Evolutionary conservation across 1,284 basidiomycete genomes (phyloP).

Genomic region (Rhodotorula sp.): DNA sequence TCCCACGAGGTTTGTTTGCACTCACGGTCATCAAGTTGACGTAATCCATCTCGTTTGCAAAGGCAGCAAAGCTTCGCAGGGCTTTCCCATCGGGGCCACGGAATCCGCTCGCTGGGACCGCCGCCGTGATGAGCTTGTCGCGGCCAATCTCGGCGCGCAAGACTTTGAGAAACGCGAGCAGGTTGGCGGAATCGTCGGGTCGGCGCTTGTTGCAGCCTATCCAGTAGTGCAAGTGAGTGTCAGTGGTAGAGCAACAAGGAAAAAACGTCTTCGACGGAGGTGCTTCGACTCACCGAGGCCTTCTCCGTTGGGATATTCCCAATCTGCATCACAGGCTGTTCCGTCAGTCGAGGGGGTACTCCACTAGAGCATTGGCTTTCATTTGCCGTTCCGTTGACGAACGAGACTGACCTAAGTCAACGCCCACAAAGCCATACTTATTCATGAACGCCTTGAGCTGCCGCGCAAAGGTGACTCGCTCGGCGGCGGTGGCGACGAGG

Average conservation of each 20-base stretch:
- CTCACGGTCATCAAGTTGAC: slow-evolving; percentile 35
- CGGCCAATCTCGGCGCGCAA: slow-evolving; percentile 63
- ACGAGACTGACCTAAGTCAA: slow-evolving; percentile 59
- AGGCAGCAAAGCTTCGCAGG: slow-evolving; percentile 8
- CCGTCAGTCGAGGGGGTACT: too few species aligned
- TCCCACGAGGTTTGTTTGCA: not conserved
- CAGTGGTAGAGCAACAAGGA: not conserved
- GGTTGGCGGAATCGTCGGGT: slow-evolving; percentile 64
- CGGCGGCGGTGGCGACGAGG: slow-evolving; percentile 58
- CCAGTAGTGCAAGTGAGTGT: not conserved
- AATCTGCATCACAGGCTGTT: slow-evolving; percentile 57
- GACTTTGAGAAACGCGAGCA: slow-evolving; percentile 67
- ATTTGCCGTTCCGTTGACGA: not conserved
- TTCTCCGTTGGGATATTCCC: slow-evolving; percentile 77
- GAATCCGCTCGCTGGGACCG: slow-evolving; percentile 70
- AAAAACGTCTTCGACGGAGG: not conserved
- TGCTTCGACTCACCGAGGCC: slow-evolving; percentile 11
- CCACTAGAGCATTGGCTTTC: too few species aligned
- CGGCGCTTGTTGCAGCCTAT: slow-evolving; percentile 58
- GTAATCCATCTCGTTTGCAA: slow-evolving; percentile 26
- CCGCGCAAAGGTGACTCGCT: slow-evolving; percentile 58
- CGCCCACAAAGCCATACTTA: slow-evolving; percentile 69
- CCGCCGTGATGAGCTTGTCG: slow-evolving; percentile 67
- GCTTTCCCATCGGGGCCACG: slow-evolving; percentile 57
- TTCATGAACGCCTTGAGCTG: slow-evolving; percentile 63